These are phyloP conservation scores for Lachnellula arida DNA, from an alignment of 2,329 filamentous ascomycete genomes.

Conservation along the genomic window DNA sequence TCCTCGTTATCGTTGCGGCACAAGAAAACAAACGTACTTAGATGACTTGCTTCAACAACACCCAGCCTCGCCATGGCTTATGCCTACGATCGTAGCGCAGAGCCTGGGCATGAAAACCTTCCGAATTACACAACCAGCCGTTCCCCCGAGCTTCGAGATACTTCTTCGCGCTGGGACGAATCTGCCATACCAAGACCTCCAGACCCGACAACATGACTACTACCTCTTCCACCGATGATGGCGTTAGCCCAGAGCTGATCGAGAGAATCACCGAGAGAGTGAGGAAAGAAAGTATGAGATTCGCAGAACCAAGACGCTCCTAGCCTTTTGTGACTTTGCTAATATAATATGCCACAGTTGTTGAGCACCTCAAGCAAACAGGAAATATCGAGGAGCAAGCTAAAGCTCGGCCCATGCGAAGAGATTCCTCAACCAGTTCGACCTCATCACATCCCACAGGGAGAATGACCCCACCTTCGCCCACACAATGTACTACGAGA, in stretches of 20 bases:
- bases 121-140: slow-evolving; percentile 21
- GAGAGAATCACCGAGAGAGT: slow-evolving; percentile 43
- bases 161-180: slow-evolving; percentile 16
- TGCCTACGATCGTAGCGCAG: slow-evolving; percentile 22
- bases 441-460: slow-evolving; percentile 39
- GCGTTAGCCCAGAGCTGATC: slow-evolving; percentile 55
- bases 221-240: slow-evolving; percentile 28
- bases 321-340: slow-evolving; percentile 8
- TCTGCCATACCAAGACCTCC: slow-evolving; percentile 13
- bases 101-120: slow-evolving; percentile 15
- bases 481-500: slow-evolving; percentile 31
- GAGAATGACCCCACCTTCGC: slow-evolving; percentile 52
- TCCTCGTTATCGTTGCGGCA: not conserved
- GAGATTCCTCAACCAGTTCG: slow-evolving; percentile 38
- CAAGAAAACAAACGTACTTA: not conserved
- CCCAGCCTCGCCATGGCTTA: slow-evolving; percentile 27
- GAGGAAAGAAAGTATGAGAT: slow-evolving; percentile 44
- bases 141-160: slow-evolving; percentile 23
- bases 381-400: slow-evolving; percentile 27
- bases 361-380: slow-evolving; percentile 34
- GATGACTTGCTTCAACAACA: slow-evolving; percentile 14
- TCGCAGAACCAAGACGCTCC: slow-evolving; percentile 26
- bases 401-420: slow-evolving; percentile 31
- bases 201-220: slow-evolving; percentile 18
- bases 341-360: slow-evolving; percentile 22